These are phyloP conservation scores for Pyrenophora seminiperda DNA, from an alignment of 2,329 filamentous ascomycete genomes.

Conservation along the genomic window DNA sequence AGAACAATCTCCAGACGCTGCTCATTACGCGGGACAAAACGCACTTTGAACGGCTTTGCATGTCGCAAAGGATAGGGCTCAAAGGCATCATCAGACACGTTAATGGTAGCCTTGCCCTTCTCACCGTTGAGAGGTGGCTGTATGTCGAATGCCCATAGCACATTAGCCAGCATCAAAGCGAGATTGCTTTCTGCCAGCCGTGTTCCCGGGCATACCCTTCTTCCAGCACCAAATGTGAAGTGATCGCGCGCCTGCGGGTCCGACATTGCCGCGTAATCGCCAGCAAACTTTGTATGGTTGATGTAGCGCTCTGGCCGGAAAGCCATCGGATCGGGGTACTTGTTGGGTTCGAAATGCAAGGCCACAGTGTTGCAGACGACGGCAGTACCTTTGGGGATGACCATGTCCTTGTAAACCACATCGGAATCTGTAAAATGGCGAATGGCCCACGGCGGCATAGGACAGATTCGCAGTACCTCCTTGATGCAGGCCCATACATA, in stretches of 20 bases:
- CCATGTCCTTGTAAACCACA: conserved; percentile 36
- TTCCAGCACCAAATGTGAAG: conserved; percentile 31
- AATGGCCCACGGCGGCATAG: conserved; percentile 20
- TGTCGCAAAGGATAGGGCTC: conserved; percentile 27
- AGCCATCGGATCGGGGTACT: conserved; percentile 30
- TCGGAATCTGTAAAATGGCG: conserved; percentile 35
- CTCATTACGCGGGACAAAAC: conserved; percentile 26
- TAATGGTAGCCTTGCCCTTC: conserved; percentile 39
- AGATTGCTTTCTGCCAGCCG: conserved; percentile 32
- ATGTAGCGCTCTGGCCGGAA: conserved; percentile 41
- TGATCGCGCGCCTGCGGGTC: conserved; percentile 35
- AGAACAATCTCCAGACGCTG: conserved; percentile 21
- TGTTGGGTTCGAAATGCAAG: conserved; percentile 35
- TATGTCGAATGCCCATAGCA: conserved; percentile 38
- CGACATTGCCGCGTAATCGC: conserved; percentile 28
- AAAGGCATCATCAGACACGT: conserved; percentile 38
- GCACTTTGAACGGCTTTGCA: conserved; percentile 35
- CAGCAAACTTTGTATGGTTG: conserved; percentile 18
- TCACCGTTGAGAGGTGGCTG: conserved; percentile 14
- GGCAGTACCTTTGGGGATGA: conserved; percentile 43
- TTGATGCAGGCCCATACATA: conserved; percentile 43
- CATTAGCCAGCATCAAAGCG: conserved; percentile 21
- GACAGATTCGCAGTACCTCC: conserved; percentile 37
- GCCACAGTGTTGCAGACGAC: conserved; percentile 25
- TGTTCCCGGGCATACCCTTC: conserved; percentile 31